Conservation (phyloP, 2,329 filamentous ascomycete genomes). For the Diplocarpon mali region DNA sequence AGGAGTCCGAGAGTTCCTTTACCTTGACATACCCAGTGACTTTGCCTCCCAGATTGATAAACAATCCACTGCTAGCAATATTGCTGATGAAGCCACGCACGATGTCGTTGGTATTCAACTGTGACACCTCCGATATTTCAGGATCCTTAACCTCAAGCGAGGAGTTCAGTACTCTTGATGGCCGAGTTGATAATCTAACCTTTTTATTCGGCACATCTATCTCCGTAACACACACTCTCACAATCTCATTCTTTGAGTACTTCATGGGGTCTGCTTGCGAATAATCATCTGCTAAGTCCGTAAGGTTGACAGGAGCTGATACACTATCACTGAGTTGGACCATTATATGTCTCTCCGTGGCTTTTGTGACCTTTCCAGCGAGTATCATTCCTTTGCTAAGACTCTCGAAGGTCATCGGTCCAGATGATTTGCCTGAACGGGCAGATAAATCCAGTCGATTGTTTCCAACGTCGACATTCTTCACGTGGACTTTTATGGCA, state of each 20-base stretch:
- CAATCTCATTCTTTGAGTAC: conserved; percentile 73
- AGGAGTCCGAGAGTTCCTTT: conserved; percentile 80
- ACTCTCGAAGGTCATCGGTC: conserved; percentile 54
- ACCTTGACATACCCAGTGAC: conserved; percentile 77
- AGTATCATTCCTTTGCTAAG: conserved; percentile 72
- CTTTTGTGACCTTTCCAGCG: conserved; percentile 73
- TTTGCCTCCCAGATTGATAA: conserved; percentile 71
- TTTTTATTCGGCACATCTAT: conserved; percentile 79
- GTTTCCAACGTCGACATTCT: conserved; percentile 59
- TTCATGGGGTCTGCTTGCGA: conserved; percentile 64
- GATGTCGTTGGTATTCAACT: conserved; percentile 66
- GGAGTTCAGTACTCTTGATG: conserved; percentile 83
- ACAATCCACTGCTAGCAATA: conserved; percentile 79
- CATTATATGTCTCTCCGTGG: conserved; percentile 71
- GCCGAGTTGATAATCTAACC: conserved; percentile 68
- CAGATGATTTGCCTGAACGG: conserved; percentile 45
- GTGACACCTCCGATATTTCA: conserved; percentile 60
- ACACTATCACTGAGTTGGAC: conserved; percentile 76
- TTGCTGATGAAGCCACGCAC: conserved; percentile 88
- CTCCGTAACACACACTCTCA: conserved; percentile 75
- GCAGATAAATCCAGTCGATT: conserved; percentile 78
- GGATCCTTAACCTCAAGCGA: conserved; percentile 69
- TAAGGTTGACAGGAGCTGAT: conserved; percentile 68
- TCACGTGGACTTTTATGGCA: conserved; percentile 70
- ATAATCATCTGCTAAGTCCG: conserved; percentile 81